Evolutionary conservation across 805 yeast species (phyloP).

Genomic region (Torulaspora maleeae): DNA sequence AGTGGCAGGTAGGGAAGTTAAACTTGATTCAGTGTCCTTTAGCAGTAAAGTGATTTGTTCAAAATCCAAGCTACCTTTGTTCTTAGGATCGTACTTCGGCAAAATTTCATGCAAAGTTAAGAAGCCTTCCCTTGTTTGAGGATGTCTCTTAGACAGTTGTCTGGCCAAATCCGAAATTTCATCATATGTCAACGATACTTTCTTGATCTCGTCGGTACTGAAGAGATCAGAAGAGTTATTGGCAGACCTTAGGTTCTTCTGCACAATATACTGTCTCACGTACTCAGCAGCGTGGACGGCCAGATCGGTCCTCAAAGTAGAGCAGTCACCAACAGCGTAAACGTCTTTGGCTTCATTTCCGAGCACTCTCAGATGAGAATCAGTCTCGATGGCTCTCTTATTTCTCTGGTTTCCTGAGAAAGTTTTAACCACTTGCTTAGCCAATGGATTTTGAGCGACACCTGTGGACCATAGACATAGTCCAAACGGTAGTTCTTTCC

Average conservation of each 20-base stretch:
- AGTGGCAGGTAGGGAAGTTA: constrained; percentile 66
- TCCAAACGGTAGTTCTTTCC: constrained; percentile 57
- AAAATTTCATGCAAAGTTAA: constrained; percentile 46
- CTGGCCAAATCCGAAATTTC: constrained; percentile 48
- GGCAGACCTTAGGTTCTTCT: constrained; percentile 39
- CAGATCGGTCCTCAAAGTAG: constrained; percentile 58
- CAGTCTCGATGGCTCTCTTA: constrained; percentile 70
- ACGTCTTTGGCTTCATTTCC: constrained; percentile 67
- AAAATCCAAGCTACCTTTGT: constrained; percentile 48
- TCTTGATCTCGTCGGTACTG: constrained; percentile 50
- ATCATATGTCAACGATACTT: constrained; percentile 42
- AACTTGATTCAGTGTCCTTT: constrained; percentile 54
- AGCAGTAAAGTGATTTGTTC: constrained; percentile 48
- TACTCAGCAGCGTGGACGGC: constrained; percentile 52
- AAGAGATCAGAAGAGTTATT: constrained; percentile 34
- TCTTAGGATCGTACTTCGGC: constrained; percentile 47
- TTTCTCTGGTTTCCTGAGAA: constrained; percentile 50
- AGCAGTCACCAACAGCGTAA: constrained; percentile 69
- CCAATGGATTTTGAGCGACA: constrained; percentile 60
- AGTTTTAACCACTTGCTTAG: constrained; percentile 49
- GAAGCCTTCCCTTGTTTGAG: constrained; percentile 55
- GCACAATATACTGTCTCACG: constrained; percentile 44
- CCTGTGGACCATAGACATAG: constrained; percentile 75
- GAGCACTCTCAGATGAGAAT: constrained; percentile 61
- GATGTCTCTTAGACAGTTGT: constrained; percentile 48